phyloP scores from a whole-genome alignment of 164 flowering plant species.

The Akebia trifoliata region DNA sequence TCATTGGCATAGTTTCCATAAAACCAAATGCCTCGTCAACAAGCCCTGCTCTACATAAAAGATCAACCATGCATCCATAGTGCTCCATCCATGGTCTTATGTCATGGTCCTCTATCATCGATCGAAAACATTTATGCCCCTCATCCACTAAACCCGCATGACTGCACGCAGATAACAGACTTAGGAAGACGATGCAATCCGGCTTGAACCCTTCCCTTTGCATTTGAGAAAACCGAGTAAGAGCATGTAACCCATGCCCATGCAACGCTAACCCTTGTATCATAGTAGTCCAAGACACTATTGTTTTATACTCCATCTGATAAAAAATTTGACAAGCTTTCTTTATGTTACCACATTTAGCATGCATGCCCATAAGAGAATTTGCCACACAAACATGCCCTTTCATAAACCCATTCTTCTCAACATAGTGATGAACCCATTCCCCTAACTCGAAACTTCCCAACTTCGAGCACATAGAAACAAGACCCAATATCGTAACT shows the following conservation, averaged over 20 bases:
- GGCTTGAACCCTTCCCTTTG: constrained; percentile 36
- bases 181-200: constrained; percentile 27
- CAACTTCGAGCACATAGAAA: constrained; percentile 32
- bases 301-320: constrained; percentile 20
- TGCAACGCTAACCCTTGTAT: constrained; percentile 39
- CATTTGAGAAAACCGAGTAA: constrained; percentile 35
- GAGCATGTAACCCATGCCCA: constrained; percentile 31
- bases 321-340: constrained; percentile 34
- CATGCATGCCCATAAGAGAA: constrained; percentile 42
- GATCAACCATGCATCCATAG: constrained; percentile 41
- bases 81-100: constrained; percentile 35
- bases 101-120: constrained; percentile 27
- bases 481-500: constrained; percentile 26
- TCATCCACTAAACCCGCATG: constrained; percentile 40
- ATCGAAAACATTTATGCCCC: constrained; percentile 27
- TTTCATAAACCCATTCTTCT: constrained; percentile 8
- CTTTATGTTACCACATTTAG: constrained; percentile 36
- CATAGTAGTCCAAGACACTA: constrained; percentile 36
- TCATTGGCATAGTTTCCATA: constrained; percentile 25
- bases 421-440: constrained; percentile 23
- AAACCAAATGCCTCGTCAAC: constrained; percentile 31
- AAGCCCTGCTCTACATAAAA: constrained; percentile 32
- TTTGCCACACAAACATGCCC: constrained; percentile 18
- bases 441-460: constrained; percentile 25
- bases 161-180: constrained; percentile 34